Evolutionary conservation across 2,329 filamentous ascomycete species (phyloP).

Genomic region (Claviceps africana): DNA sequence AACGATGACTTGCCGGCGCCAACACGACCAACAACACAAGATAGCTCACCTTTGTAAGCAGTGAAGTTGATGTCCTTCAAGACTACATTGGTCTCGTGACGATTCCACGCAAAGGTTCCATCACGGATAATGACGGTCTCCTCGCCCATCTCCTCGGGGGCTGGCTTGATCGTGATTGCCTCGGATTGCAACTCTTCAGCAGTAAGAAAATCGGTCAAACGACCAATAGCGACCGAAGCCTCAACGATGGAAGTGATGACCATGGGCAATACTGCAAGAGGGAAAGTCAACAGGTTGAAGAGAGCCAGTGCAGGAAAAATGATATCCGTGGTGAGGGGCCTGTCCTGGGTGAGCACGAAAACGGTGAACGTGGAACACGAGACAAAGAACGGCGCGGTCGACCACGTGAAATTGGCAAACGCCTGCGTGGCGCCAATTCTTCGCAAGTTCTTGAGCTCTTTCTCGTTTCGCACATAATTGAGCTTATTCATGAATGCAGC

Average conservation of each 20-base stretch:
- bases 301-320: slow-evolving; percentile 87
- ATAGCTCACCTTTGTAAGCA: slow-evolving; percentile 83
- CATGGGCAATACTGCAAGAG: slow-evolving; percentile 87
- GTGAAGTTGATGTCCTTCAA: slow-evolving; percentile 77
- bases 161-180: slow-evolving; percentile 56
- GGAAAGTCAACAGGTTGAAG: slow-evolving; percentile 94
- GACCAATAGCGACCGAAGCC: slow-evolving; percentile 78
- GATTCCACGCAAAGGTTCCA: slow-evolving; percentile 90
- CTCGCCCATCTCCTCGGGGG: slow-evolving; percentile 65
- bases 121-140: slow-evolving; percentile 74
- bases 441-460: slow-evolving; percentile 85
- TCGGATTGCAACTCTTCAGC: slow-evolving; percentile 84
- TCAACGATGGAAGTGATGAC: slow-evolving; percentile 95
- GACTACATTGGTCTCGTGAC: slow-evolving; percentile 55
- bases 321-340: slow-evolving; percentile 79
- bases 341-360: slow-evolving; percentile 72
- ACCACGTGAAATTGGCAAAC: slow-evolving; percentile 96
- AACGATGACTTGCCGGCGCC: slow-evolving; percentile 90
- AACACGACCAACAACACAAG: slow-evolving; percentile 87
- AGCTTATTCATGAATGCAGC: slow-evolving; percentile 95
- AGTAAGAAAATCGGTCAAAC: slow-evolving; percentile 69
- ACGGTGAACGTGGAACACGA: slow-evolving; percentile 94
- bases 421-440: slow-evolving; percentile 93
- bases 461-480: slow-evolving; percentile 89
- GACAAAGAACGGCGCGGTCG: slow-evolving; percentile 89